Base-by-base conservation (phyloP, 768 basidiomycete genomes). In the Phanerochaete carnosa region DNA sequence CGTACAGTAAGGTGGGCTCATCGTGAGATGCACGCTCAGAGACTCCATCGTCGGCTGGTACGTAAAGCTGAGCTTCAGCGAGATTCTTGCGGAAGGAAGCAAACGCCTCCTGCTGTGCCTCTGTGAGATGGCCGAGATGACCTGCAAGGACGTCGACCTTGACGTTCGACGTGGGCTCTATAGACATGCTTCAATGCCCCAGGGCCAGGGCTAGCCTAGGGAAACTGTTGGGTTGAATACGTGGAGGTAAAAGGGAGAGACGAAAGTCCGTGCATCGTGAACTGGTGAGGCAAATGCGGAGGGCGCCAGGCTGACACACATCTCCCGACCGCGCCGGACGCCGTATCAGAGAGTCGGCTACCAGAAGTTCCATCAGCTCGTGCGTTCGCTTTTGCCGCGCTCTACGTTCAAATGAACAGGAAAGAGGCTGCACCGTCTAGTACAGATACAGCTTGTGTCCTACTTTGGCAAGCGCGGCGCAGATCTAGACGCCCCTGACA, bases 1-100 rank as follows among this genome's bases (percentile, higher is more conserved):
- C 84, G 54, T 61, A 91, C 88, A 89, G 68, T 22, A 94, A 72
- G 2, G 88, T 89, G 1, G 79, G 66, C 45, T 92, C 90, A 54
- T 89, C 84, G 62, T 86, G 85, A 2, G 83, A 84, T 19, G 39
- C 11, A 43, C 19, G 8, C 39, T 43, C 39, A 62, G 68, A 52
- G 22, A 37, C 12, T 29, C 49, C 54, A 1, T 59, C 64, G 28
- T 75, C 73, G 16, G 72, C 59, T 16, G 79, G 77, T 4, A 61
- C 70, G 70, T 88, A 91, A 32, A 90, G 77, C n/a, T 77, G 74
- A 2, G 80, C 80, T 26, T 78, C 73, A 2, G 62, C 65, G 16
- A 92, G 76, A 46, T 73, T 76, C 13, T 74, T 66, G 68, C 83
- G 88, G 78, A 92, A 89, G 0, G 70, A 66, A 4, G 70, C 67